phyloP scores from a whole-genome alignment of 192 early-diverging fungal genomes.

The Neocallimastix lanati region DNA sequence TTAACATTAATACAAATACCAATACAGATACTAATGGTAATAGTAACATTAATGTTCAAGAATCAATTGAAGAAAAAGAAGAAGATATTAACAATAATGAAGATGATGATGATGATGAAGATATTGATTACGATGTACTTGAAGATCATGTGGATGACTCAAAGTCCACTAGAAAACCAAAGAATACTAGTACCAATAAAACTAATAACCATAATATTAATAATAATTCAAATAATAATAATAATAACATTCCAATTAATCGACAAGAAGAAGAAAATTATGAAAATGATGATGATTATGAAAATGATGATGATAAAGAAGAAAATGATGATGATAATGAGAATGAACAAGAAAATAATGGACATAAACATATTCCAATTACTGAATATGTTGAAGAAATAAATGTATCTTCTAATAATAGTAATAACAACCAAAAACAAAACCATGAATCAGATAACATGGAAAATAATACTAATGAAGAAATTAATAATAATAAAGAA shows the following conservation, averaged over 20 bases:
- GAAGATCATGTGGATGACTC: neutral
- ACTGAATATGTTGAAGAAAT: neutral
- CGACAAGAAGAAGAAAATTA: neutral
- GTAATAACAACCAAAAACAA: too few species aligned
- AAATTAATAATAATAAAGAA: too few species aligned
- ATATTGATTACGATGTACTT: neutral
- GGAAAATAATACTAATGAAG: too few species aligned
- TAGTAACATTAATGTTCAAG: neutral
- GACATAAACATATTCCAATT: neutral
- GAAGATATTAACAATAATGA: too few species aligned
- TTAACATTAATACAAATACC: neutral
- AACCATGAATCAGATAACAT: neutral
- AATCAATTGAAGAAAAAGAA: too few species aligned
- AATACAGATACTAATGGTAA: too few species aligned
- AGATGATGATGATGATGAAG: neutral
- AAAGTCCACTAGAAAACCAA: too few species aligned
- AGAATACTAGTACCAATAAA: too few species aligned
- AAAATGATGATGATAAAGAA: neutral
- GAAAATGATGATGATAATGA: neutral
- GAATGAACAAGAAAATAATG: too few species aligned
- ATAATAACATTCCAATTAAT: neutral
- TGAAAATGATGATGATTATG: too few species aligned
- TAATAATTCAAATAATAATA: neutral
- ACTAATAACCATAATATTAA: too few species aligned
- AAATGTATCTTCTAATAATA: neutral